These are phyloP conservation scores for Myxozyma mucilagina DNA, from an alignment of 805 yeast genomes.

Conservation along the genomic window DNA sequence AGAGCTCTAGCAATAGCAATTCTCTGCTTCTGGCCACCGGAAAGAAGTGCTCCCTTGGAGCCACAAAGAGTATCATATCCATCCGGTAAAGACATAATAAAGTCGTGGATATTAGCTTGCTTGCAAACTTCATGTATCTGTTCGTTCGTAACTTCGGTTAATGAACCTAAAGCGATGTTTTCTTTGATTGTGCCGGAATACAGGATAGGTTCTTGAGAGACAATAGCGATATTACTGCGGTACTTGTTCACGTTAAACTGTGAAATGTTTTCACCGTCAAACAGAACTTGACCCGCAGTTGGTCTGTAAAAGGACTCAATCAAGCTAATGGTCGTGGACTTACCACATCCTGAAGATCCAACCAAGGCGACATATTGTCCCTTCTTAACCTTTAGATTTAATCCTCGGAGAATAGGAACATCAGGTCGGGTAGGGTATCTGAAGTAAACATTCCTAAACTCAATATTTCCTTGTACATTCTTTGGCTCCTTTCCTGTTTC, in stretches of 20 bases:
- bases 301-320: slow-evolving; percentile 61
- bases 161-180: slow-evolving; percentile 53
- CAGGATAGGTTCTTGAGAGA: slow-evolving; percentile 57
- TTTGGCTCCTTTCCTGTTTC: slow-evolving; percentile 34
- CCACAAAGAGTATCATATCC: slow-evolving; percentile 55
- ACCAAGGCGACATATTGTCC: slow-evolving; percentile 87
- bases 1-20: slow-evolving; percentile 64
- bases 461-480: slow-evolving; percentile 52
- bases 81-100: slow-evolving; percentile 54
- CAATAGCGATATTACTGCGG: slow-evolving; percentile 56
- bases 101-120: slow-evolving; percentile 54
- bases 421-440: slow-evolving; percentile 38
- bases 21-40: slow-evolving; percentile 68
- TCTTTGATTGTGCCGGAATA: slow-evolving; percentile 80
- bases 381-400: slow-evolving; percentile 52
- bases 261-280: slow-evolving; percentile 82
- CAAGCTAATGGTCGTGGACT: slow-evolving; percentile 49
- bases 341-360: slow-evolving; percentile 72
- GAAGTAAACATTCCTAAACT: slow-evolving; percentile 44
- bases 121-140: slow-evolving; percentile 46
- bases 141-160: slow-evolving; percentile 40
- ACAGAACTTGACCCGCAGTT: slow-evolving; percentile 48
- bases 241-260: slow-evolving; percentile 58
- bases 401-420: slow-evolving; percentile 35
- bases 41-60: slow-evolving; percentile 50